A percentile compares a stretch with the other conserved stretches of the same genome.
These are phyloP conservation scores for Tinospora cordifolia DNA, from an alignment of 164 flowering plant genomes.

Conservation along the genomic window DNA sequence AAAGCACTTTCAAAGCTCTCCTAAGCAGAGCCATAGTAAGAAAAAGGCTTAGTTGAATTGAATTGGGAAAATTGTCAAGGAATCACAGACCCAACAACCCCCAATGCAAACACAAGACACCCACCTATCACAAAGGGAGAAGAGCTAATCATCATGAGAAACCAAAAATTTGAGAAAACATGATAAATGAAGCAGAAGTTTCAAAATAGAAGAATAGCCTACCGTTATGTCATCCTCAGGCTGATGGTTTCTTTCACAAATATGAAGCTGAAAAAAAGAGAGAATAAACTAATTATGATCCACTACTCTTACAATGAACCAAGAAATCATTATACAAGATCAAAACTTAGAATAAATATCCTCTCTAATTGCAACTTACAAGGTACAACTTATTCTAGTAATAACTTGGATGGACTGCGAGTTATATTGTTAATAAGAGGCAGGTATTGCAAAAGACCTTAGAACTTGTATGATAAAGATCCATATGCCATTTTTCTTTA, in stretches of 20 bases:
- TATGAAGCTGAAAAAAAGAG: slow-evolving; percentile 54
- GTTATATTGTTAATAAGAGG: too few relatives aligned
- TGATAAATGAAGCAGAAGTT: not conserved
- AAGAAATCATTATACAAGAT: not conserved
- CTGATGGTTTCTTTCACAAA: slow-evolving; percentile 89
- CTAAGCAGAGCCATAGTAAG: too few relatives aligned
- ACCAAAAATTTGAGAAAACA: not conserved
- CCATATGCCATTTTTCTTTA: too few relatives aligned
- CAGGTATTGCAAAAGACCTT: too few relatives aligned
- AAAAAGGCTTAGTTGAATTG: too few relatives aligned
- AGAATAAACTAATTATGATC: not conserved
- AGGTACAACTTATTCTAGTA: too few relatives aligned
- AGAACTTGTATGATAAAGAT: too few relatives aligned
- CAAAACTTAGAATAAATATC: not conserved
- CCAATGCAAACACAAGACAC: not conserved
- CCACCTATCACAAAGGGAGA: not conserved
- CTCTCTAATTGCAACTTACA: too few relatives aligned
- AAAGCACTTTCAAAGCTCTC: too few relatives aligned
- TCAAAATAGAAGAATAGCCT: slow-evolving; percentile 10
- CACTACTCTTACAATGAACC: not conserved
- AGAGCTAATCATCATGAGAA: not conserved
- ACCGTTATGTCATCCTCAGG: slow-evolving; percentile 85
- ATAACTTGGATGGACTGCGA: too few relatives aligned
- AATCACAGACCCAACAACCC: too few relatives aligned
- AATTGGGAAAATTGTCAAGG: too few relatives aligned